Conservation (phyloP, 106 monocot genomes). For the Chionographis japonica region DNA sequence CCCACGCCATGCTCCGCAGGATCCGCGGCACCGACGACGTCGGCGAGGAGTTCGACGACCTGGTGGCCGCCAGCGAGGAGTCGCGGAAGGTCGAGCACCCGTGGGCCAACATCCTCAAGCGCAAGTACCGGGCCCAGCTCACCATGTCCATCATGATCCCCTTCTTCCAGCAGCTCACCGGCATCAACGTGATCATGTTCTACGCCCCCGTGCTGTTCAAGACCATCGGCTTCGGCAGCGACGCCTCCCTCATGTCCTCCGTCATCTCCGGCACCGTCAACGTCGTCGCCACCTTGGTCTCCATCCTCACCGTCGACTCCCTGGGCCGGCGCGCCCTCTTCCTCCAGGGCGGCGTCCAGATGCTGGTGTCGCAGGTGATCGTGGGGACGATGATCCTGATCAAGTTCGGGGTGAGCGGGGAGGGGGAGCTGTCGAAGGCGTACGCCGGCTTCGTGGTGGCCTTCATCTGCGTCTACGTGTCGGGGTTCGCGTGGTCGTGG, state of each 20-base stretch:
- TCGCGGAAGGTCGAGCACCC: conserved; percentile 44
- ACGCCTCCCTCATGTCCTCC: conserved; percentile 60
- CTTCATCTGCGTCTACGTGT: conserved; percentile 30
- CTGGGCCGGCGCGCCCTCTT: conserved; percentile 56
- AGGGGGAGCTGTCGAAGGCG: conserved; percentile 3
- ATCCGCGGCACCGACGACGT: conserved; percentile 65
- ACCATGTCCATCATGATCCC: conserved; percentile 65
- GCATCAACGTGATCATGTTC: conserved; percentile 85
- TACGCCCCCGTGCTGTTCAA: conserved; percentile 86
- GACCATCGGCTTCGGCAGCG: conserved; percentile 58
- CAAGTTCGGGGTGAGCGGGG: conserved; percentile 22
- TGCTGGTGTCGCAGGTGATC: conserved; percentile 47
- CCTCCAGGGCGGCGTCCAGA: conserved; percentile 60
- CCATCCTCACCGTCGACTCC: conserved; percentile 52
- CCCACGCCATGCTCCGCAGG: conserved; percentile 32
- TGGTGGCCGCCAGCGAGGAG: conserved; percentile 49
- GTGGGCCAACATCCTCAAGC: conserved; percentile 36
- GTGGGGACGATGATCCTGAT: conserved; percentile 21
- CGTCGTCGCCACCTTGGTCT: conserved; percentile 49
- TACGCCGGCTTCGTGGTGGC: conserved; percentile 17
- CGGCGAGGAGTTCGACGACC: conserved; percentile 45
- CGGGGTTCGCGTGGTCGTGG: conserved; percentile 40
- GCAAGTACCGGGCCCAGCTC: conserved; percentile 56
- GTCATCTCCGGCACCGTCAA: conserved; percentile 75
- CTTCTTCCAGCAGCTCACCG: conserved; percentile 80